A percentile compares a stretch with the other conserved stretches of the same genome.
Evolutionary conservation across 768 basidiomycete species (phyloP).

Genomic region (Rhizopogon sp.): DNA sequence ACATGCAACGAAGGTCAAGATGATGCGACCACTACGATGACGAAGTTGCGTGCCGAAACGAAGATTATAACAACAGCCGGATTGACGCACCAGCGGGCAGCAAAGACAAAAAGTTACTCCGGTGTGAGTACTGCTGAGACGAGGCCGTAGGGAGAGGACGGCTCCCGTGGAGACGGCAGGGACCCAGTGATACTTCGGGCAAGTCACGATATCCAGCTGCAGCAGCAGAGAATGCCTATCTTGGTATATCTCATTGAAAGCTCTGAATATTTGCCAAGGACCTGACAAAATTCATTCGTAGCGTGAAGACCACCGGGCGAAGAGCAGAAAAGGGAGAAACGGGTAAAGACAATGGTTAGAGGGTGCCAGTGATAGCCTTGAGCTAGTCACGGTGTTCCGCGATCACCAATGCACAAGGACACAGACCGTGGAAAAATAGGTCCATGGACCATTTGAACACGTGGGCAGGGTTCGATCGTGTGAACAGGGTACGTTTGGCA

Average conservation of each 20-base stretch:
- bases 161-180: constrained; percentile 1
- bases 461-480: constrained; percentile 2
- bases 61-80: background rate
- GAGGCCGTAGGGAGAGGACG: constrained; percentile 1
- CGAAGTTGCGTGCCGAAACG: background rate
- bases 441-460: constrained; percentile 2
- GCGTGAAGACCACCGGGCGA: background rate
- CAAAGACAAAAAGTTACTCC: background rate
- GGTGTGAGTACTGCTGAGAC: background rate
- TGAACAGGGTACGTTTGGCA: constrained; percentile 2
- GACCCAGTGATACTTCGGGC: background rate
- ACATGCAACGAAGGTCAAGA: background rate
- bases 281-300: background rate
- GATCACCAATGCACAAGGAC: no score
- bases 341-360: no score
- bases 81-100: background rate
- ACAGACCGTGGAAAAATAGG: background rate
- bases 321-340: background rate
- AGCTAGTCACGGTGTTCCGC: no score
- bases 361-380: no score
- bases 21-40: background rate
- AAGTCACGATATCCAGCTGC: constrained; percentile 1
- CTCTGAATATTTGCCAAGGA: background rate
- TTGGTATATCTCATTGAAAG: constrained; percentile 11
- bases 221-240: constrained; percentile 17